Conservation (phyloP, 352 stramenopile species). For the Phytophthora constricta region DNA sequence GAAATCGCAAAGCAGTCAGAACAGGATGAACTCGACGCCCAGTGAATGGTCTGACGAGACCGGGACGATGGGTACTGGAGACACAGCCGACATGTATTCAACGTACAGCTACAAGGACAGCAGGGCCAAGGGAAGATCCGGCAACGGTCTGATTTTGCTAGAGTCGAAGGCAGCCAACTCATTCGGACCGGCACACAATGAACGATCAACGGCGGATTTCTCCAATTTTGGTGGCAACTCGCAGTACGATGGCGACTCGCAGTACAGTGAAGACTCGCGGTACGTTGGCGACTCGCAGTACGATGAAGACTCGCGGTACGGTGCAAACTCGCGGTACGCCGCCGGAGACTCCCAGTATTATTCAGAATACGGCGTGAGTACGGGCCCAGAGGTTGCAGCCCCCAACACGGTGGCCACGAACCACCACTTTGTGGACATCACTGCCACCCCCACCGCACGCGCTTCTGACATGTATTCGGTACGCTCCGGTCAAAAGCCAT, state of each 20-base stretch:
- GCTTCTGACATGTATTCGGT: slow-evolving; percentile 22
- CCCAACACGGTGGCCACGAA: slow-evolving; percentile 8
- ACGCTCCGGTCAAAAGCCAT: slow-evolving; percentile 19
- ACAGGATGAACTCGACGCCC: slow-evolving; percentile 37
- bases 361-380: slow-evolving; percentile 35
- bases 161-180: slow-evolving; percentile 34
- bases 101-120: slow-evolving; percentile 41
- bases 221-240: slow-evolving; percentile 18
- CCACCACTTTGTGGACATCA: slow-evolving; percentile 40
- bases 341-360: slow-evolving; percentile 31
- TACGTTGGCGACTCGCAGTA: slow-evolving; percentile 40
- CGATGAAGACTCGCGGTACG: slow-evolving; percentile 43
- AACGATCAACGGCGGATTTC: slow-evolving; percentile 44
- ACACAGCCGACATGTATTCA: slow-evolving; percentile 26
- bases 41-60: slow-evolving; percentile 33
- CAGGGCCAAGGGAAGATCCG: slow-evolving; percentile 12
- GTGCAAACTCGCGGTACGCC: slow-evolving; percentile 38
- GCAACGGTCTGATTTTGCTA: slow-evolving; percentile 30
- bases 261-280: slow-evolving; percentile 28
- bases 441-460: slow-evolving; percentile 13
- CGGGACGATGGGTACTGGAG: slow-evolving; percentile 23
- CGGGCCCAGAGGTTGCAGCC: slow-evolving; percentile 22
- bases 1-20: slow-evolving; percentile 36
- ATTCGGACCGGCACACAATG: slow-evolving; percentile 18
- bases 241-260: slow-evolving; percentile 30